Base-by-base conservation (phyloP, 164 flowering plant genomes). In the Buxus sempervirens region DNA sequence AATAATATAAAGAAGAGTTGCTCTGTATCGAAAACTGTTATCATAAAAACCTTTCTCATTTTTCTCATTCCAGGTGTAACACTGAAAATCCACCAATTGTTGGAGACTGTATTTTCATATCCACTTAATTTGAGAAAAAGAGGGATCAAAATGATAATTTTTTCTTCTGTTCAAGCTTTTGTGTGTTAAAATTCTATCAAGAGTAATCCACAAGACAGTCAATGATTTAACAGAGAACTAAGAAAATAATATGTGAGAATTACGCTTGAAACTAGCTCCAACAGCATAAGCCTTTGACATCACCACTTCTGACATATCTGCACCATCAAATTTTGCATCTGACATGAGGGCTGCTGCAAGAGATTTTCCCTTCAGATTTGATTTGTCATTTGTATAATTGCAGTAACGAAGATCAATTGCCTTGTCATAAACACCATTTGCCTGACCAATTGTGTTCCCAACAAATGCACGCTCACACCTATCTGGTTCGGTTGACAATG, bases 231-330 rank as follows among this genome's bases (percentile, higher is more conserved):
- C 18, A 5, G 42, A 55, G 21, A 26, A 64, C 8, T 41, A 58
- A 41, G 0, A 65, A 36, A 54, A 65, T 8, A 19, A 27, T 48
- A 13, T 49, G 28, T 51, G 45, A 59, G n/a, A 24, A 58, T 67
- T 84, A 94, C 98, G 95, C 68, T 91, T 90, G 76, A 95, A 95
- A 82, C 99, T 95, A 51, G 97, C 99, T 65, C 91, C 97, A 70
- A 83, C 97, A 71, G 99, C 99, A 79, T 92, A 95, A 70, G 99
- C 99, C 79, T 95, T 95, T 51, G 99, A 95, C 99, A 95, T 95
- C 25, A 95, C 88, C 27, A 92, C 99, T 72, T 95, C 99, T 0
- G 96, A 28, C 97, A 95, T 88, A 80, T 95, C 97, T 15, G 97
- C 99, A 38, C 99, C 99, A 78, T 95, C 99, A 81, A 95, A 95